phyloP scores from a whole-genome alignment of 140 eudicot genomes.

The Anethum foeniculum region DNA sequence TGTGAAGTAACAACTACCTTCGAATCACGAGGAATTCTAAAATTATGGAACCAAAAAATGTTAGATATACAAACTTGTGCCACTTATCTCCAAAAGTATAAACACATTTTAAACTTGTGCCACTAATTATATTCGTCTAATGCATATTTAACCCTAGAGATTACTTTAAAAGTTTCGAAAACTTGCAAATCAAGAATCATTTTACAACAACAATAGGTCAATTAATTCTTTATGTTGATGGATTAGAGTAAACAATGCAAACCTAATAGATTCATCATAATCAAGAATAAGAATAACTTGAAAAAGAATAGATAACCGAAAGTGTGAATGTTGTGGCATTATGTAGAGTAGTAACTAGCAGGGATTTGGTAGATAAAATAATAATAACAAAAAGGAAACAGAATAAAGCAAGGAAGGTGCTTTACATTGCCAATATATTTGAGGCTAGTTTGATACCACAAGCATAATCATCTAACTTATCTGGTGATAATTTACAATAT shows the following conservation, averaged over 20 bases:
- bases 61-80: not conserved
- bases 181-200: not conserved
- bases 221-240: not conserved
- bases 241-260: not conserved
- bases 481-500: not conserved
- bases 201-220: not conserved
- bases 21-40: no score
- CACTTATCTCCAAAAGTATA: not conserved
- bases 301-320: slow-evolving; percentile 15
- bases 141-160: not conserved
- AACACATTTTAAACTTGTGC: not conserved
- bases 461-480: not conserved
- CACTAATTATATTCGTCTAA: not conserved
- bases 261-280: slow-evolving; percentile 11
- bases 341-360: slow-evolving; percentile 16
- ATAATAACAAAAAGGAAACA: not conserved
- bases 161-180: not conserved
- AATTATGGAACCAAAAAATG: no score
- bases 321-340: slow-evolving; percentile 21
- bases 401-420: slow-evolving; percentile 29
- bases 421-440: slow-evolving; percentile 22
- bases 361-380: slow-evolving; percentile 8
- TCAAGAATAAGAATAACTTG: slow-evolving; percentile 24
- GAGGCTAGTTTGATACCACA: slow-evolving; percentile 19
- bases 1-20: no score